A percentile compares a stretch with the other conserved stretches of the same genome.
These are phyloP conservation scores for Lojkania enalia DNA, from an alignment of 2,329 filamentous ascomycete species.

Conservation along the genomic window DNA sequence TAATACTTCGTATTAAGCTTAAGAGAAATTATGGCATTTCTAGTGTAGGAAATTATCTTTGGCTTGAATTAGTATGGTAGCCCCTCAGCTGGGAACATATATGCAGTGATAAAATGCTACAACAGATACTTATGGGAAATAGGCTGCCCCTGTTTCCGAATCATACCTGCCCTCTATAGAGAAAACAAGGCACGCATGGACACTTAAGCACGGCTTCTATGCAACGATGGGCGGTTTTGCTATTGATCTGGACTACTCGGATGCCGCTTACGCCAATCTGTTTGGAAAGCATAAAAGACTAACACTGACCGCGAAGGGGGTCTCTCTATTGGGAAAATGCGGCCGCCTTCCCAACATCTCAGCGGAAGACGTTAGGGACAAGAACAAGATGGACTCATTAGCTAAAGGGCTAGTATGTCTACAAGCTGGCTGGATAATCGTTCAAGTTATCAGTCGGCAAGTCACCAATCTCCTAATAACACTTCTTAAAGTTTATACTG, in stretches of 20 bases:
- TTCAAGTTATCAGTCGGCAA: conserved; percentile 23
- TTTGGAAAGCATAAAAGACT: conserved; percentile 7
- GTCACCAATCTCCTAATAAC: conserved; percentile 35
- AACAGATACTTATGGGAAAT: no score
- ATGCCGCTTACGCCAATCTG: background rate
- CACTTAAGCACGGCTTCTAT: conserved; percentile 8
- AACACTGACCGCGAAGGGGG: conserved; percentile 10
- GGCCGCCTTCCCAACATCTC: conserved; percentile 13
- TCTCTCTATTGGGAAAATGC: conserved; percentile 8
- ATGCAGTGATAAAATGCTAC: no score
- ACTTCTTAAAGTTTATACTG: conserved; percentile 64
- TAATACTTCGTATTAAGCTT: no score
- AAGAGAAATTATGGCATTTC: no score
- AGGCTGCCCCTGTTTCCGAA: no score
- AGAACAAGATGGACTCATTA: conserved; percentile 20
- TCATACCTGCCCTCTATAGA: no score
- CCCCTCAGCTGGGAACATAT: no score
- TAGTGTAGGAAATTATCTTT: no score
- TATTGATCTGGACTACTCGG: conserved; percentile 13
- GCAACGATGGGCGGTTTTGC: conserved; percentile 10
- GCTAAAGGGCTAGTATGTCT: conserved; percentile 21
- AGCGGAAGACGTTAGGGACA: conserved; percentile 19
- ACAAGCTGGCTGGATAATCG: conserved; percentile 31
- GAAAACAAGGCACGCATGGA: no score
- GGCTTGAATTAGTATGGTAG: no score